These are phyloP conservation scores for Handroanthus guayacan DNA, from an alignment of 257 asterid genomes.

Conservation along the genomic window DNA sequence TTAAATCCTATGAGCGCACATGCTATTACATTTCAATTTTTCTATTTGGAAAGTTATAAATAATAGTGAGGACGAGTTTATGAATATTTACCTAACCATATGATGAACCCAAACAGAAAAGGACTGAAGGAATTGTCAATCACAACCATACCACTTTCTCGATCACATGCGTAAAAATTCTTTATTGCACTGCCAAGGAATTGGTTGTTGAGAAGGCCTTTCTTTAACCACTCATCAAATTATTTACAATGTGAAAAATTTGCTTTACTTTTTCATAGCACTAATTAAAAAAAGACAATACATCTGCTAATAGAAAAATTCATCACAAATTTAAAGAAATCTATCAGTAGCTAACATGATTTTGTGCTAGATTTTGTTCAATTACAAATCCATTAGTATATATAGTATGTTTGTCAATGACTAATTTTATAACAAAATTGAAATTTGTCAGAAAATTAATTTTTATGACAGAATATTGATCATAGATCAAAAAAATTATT, in stretches of 20 bases:
- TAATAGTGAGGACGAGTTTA: background rate
- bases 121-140: slow-evolving; percentile 14
- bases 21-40: background rate
- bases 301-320: too few species aligned
- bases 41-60: background rate
- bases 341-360: too few species aligned
- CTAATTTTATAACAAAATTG: too few species aligned
- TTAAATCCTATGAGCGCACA: background rate
- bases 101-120: slow-evolving; percentile 17
- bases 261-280: too few species aligned
- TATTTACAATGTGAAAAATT: background rate
- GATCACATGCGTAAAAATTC: slow-evolving; percentile 28
- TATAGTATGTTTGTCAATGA: too few species aligned
- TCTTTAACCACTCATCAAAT: background rate
- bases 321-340: too few species aligned
- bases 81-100: slow-evolving; percentile 34
- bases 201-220: background rate
- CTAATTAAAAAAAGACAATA: too few species aligned
- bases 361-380: too few species aligned
- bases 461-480: too few species aligned
- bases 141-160: background rate
- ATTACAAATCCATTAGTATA: too few species aligned
- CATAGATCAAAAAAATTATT: too few species aligned
- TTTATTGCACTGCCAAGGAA: background rate
- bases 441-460: too few species aligned